These are phyloP conservation scores for Blepharisma japonicum DNA, from an alignment of 73 alveolate genomes.

Conservation along the genomic window DNA sequence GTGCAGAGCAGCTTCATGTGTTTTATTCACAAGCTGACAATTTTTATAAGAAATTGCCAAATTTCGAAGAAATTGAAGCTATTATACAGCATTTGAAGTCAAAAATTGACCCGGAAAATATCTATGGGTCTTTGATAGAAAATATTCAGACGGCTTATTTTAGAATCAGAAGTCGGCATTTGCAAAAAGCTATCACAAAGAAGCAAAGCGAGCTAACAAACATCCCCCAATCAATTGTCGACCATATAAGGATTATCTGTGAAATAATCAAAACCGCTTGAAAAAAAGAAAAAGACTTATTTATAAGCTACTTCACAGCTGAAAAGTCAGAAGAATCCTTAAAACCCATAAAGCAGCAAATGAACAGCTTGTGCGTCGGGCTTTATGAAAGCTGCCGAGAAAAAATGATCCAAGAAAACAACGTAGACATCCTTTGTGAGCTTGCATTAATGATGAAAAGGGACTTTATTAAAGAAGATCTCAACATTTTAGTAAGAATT, in stretches of 20 bases:
- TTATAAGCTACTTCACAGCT: background rate
- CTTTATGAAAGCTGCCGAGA: background rate
- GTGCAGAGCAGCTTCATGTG: background rate
- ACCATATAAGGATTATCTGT: background rate
- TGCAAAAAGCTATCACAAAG: background rate
- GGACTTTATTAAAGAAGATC: background rate
- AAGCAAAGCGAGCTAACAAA: background rate
- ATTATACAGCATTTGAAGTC: background rate
- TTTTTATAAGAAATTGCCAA: background rate
- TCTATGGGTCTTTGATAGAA: background rate
- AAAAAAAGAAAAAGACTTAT: slow-evolving; percentile 14
- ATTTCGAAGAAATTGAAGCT: background rate
- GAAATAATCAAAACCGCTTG: background rate
- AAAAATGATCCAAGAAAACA: background rate
- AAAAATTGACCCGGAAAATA: background rate
- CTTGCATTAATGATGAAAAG: background rate
- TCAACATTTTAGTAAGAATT: background rate
- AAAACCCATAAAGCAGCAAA: background rate
- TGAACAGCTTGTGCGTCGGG: background rate
- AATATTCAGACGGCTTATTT: background rate
- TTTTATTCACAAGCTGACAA: slow-evolving; percentile 6
- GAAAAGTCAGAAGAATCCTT: background rate
- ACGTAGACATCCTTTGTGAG: background rate
- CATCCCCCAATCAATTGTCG: background rate
- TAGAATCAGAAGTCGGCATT: slow-evolving; percentile 10